Base-by-base conservation (phyloP, 257 asterid genomes). In the Dorcoceras hygrometricum region DNA sequence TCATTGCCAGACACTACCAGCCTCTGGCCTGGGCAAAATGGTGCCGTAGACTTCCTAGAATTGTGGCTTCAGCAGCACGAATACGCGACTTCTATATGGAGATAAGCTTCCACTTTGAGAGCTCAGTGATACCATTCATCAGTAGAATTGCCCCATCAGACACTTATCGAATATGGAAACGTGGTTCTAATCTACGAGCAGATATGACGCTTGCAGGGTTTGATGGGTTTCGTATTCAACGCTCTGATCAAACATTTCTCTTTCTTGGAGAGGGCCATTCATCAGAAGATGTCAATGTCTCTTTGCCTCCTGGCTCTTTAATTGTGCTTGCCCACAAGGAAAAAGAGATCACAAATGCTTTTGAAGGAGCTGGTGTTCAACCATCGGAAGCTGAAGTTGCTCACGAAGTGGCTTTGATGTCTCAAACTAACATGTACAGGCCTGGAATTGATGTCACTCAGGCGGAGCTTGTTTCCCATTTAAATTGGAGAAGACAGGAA, bases 21-120 rank as follows among this genome's bases (percentile, higher is more conserved):
- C 96, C 99, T 51, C 97, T 94, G 77, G 99, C 98, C 23, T 94
- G 99, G 99, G 99, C 97, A 9, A 94, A 94, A 74, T 94, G 99
- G 99, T 94, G 99, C 70, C 90, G 98, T 14, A 82, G 99, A 76
- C 97, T 94, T 72, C 99, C 99, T n/a, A 86, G 99, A 79, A 87
- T 94, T 67, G 89, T 94, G 65, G 97, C 96, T 57, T 94, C 99
- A 1, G 81, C 93, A 1, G 29, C 86, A 46, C 85, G 99, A 65
- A 94, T 94, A 23, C 96, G 95, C 73, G 98, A 94, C 71, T 94
- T 94, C 71, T 90, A 94, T 73, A 94, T 94, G 99, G 99, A 94
- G 89, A 90, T 94, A 64, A 85, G 89, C 66, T 94, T 94, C 77
- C 95, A 94, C 77, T 94, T 94, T 75, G 99, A 94, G 89, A 94